Percentiles rank a stretch among this genome's conserved stretches.
These are phyloP conservation scores for Ascochyta clinopodiicola DNA, from an alignment of 2,329 filamentous ascomycete species.

Conservation along the genomic window DNA sequence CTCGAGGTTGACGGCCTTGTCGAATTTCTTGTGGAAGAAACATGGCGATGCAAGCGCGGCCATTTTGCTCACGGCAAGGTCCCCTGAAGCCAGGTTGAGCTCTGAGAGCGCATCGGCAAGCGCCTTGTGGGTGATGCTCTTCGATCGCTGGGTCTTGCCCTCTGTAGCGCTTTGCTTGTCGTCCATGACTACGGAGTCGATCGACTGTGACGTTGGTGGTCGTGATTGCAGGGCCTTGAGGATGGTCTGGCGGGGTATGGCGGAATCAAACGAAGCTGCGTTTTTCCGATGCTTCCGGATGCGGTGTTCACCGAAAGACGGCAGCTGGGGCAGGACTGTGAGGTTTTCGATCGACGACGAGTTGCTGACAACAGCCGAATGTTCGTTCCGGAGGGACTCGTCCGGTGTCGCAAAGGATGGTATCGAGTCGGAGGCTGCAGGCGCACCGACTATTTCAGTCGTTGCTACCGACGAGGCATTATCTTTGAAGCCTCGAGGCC, in stretches of 20 bases:
- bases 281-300: constrained; percentile 48
- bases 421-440: constrained; percentile 27
- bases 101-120: constrained; percentile 66
- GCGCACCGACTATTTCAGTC: constrained; percentile 36
- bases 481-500: constrained; percentile 27
- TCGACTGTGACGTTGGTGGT: constrained; percentile 62
- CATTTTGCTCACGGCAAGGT: constrained; percentile 55
- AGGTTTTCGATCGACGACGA: constrained; percentile 47
- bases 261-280: constrained; percentile 64
- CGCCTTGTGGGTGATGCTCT: constrained; percentile 56
- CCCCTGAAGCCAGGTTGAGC: constrained; percentile 56
- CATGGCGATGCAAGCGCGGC: constrained; percentile 86
- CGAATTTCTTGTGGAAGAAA: constrained; percentile 97
- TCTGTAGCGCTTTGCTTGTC: constrained; percentile 47
- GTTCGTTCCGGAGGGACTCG: constrained; percentile 31
- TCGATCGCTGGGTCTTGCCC: constrained; percentile 35
- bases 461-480: constrained; percentile 41
- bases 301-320: constrained; percentile 48
- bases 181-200: constrained; percentile 65
- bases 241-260: constrained; percentile 77
- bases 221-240: constrained; percentile 79
- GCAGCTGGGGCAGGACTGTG: constrained; percentile 38
- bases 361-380: constrained; percentile 32
- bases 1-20: constrained; percentile 93
- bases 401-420: constrained; percentile 32